Base-by-base conservation (phyloP, 306 rosid genomes). In the Glycine soja region DNA sequence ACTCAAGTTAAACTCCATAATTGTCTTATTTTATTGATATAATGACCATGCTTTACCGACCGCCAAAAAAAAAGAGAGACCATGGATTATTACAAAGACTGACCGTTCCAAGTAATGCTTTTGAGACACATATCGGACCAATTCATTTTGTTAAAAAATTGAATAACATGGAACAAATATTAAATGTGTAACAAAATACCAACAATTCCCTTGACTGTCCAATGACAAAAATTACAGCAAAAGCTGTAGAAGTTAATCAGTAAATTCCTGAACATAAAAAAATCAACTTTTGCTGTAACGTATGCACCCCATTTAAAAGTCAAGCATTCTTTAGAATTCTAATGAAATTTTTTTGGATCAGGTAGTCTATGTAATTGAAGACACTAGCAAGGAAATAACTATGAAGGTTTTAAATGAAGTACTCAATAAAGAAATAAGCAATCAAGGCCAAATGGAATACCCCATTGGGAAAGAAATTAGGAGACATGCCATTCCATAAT, bases 401-500 rank as follows among this genome's bases (percentile, higher is more conserved):
- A 40, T 56, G 8, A 70, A 54, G 43, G 46, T 30, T 83, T 53
- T 46, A 15, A 30, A 53, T 53, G 72, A 59, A 71, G 63, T 51
- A 63, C 47, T 48, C 3, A 3, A 4, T 48, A 74, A 43, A 72
- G 72, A 59, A 76, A 74, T 48, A 51, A 50, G 42, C 52, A 72
- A 75, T 65, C 36, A 47, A 61, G 53, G 47, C 13, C 4, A 19
- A 36, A 57, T 67, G 48, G 77, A 82, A 75, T 78, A 95, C 99
- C 98, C 91, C 92, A 72, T 30, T 81, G 45, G 96, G 90, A 78
- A 88, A 82, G 90, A 87, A 88, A 81, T 69, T 78, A 65, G 91
- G 87, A 75, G 57, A 79, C 69, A 81, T 67, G 82, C 85, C 89
- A 63, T 91, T 91, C 95, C 90, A 86, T 30, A 84, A 9, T 51